Evolutionary conservation across 2,329 filamentous ascomycete genomes (phyloP).

Genomic region (Hymenoscyphus linearis): DNA sequence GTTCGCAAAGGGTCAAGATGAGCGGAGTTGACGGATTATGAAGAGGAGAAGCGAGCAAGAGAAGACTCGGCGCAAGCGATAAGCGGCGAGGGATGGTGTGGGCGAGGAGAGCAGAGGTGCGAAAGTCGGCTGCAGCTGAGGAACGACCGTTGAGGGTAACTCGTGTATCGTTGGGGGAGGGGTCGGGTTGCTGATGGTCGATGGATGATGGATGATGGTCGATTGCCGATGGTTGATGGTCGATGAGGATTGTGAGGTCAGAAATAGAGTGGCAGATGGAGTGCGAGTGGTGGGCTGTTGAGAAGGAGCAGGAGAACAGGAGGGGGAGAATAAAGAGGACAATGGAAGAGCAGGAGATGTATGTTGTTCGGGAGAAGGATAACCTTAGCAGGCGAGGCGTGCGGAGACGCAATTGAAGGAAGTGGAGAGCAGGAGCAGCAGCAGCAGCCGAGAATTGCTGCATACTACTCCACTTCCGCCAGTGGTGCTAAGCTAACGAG

Average conservation of each 20-base stretch:
- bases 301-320: neutral
- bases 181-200: too few species aligned
- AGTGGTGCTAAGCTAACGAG: neutral
- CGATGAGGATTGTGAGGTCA: neutral
- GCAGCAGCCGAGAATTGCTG: neutral
- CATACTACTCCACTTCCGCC: neutral
- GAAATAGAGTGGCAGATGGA: neutral
- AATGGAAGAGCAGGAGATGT: neutral
- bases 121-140: neutral
- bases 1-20: neutral
- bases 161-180: neutral
- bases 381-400: neutral
- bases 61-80: slow-evolving; percentile 13
- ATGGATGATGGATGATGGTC: too few species aligned
- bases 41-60: slow-evolving; percentile 1
- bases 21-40: neutral
- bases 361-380: neutral
- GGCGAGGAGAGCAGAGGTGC: neutral
- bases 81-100: slow-evolving; percentile 12
- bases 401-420: neutral
- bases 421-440: neutral
- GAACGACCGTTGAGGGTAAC: slow-evolving; percentile 1
- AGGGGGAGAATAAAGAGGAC: neutral
- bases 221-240: too few species aligned
- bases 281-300: neutral